Percentiles rank a stretch among this genome's conserved stretches.
Conservation (phyloP, 768 basidiomycete genomes). For the Amanita exitialis region DNA sequence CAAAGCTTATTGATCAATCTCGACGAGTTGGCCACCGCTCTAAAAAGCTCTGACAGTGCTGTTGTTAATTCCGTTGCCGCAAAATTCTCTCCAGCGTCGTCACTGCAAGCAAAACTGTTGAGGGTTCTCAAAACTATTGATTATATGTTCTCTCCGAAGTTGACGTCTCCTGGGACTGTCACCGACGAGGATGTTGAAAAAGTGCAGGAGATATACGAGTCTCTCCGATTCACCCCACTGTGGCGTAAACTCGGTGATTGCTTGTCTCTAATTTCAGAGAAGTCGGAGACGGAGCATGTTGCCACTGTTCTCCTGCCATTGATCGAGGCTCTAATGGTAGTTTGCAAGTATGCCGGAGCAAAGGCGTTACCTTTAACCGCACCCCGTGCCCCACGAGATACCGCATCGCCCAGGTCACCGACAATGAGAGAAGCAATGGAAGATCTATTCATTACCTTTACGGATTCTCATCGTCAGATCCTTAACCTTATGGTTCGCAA, state of each 20-base stretch:
- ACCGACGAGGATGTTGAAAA: slow-evolving; percentile 60
- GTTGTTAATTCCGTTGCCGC: slow-evolving; percentile 64
- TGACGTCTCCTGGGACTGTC: slow-evolving; percentile 21
- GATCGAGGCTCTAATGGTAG: slow-evolving; percentile 96
- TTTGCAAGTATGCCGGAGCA: slow-evolving; percentile 88
- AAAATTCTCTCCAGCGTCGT: slow-evolving; percentile 90
- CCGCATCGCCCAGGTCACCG: slow-evolving; percentile 62
- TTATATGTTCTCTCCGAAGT: slow-evolving; percentile 78
- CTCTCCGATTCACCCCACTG: slow-evolving; percentile 80
- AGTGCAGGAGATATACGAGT: slow-evolving; percentile 82
- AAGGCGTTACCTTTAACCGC: slow-evolving; percentile 36
- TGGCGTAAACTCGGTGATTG: slow-evolving; percentile 92
- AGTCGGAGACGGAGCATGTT: slow-evolving; percentile 74
- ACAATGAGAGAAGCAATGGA: slow-evolving; percentile 72
- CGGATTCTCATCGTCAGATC: slow-evolving; percentile 86
- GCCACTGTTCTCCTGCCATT: slow-evolving; percentile 89
- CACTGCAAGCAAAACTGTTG: slow-evolving; percentile 92
- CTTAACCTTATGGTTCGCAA: slow-evolving; percentile 97
- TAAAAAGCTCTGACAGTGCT: slow-evolving; percentile 47
- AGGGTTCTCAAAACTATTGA: slow-evolving; percentile 96
- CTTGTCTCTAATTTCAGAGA: slow-evolving; percentile 71
- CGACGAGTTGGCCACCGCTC: slow-evolving; percentile 56
- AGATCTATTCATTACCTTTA: slow-evolving; percentile 88
- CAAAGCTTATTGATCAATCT: slow-evolving; percentile 66
- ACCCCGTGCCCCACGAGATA: slow-evolving; percentile 46